Evolutionary conservation across 495 filamentous ascomycete species (phyloP).

Genomic region (Podospora fimiseda): DNA sequence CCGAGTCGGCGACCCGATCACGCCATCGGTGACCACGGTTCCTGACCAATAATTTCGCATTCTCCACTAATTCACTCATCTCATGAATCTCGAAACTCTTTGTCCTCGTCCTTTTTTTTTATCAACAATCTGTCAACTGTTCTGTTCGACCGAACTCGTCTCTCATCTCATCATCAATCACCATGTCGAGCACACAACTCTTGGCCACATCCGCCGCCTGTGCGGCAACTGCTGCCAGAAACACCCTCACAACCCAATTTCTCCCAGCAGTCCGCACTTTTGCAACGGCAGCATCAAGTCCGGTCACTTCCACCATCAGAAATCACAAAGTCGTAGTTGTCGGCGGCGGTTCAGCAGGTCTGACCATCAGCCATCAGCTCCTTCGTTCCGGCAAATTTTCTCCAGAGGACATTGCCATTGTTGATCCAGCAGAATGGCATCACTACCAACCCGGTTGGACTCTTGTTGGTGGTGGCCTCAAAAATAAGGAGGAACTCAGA

Average conservation of each 20-base stretch:
- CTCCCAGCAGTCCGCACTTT: slow-evolving; percentile 16
- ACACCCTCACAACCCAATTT: neutral
- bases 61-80: neutral
- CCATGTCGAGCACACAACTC: slow-evolving; percentile 7
- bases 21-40: neutral
- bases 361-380: slow-evolving; percentile 58
- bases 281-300: slow-evolving; percentile 40
- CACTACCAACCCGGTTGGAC: slow-evolving; percentile 71
- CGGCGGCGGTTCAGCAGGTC: slow-evolving; percentile 57
- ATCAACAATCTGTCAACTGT: no score
- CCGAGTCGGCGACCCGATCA: neutral
- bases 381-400: slow-evolving; percentile 48
- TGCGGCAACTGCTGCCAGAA: slow-evolving; percentile 1
- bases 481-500: slow-evolving; percentile 48
- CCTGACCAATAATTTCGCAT: neutral
- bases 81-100: neutral
- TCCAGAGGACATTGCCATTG: slow-evolving; percentile 57
- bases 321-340: slow-evolving; percentile 59
- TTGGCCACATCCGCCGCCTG: slow-evolving; percentile 3
- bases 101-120: neutral
- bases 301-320: slow-evolving; percentile 25
- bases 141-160: no score
- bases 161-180: no score
- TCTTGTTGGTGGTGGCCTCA: slow-evolving; percentile 58
- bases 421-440: slow-evolving; percentile 59